Evolutionary conservation across 176 grass and related monocot genomes (phyloP).

Genomic region (Carex littledalei): DNA sequence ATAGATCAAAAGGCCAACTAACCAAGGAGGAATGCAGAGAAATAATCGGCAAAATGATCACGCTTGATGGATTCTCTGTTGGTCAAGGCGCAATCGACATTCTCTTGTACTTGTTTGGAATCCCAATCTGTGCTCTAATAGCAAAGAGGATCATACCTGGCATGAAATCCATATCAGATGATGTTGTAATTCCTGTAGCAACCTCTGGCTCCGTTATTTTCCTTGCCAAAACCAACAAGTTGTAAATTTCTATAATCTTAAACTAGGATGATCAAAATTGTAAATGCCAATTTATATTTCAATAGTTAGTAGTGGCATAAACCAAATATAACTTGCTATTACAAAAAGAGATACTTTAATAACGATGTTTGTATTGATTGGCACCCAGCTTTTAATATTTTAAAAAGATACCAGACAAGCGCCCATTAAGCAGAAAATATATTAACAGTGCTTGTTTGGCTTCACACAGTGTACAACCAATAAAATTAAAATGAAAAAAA

Average conservation of each 20-base stretch:
- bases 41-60: slow-evolving; percentile 16
- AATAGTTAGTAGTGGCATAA: no score
- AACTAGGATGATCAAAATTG: background rate
- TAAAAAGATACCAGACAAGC: no score
- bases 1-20: background rate
- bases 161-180: slow-evolving; percentile 45
- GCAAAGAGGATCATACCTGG: slow-evolving; percentile 55
- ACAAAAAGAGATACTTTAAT: no score
- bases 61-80: slow-evolving; percentile 30
- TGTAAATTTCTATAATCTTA: slow-evolving; percentile 27
- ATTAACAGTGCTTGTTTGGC: no score
- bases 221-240: slow-evolving; percentile 52
- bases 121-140: slow-evolving; percentile 41
- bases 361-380: no score
- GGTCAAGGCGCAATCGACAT: slow-evolving; percentile 31
- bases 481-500: no score
- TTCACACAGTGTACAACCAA: no score
- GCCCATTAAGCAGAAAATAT: no score
- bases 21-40: background rate
- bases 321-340: no score
- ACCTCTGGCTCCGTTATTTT: slow-evolving; percentile 51
- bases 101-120: slow-evolving; percentile 42
- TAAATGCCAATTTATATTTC: background rate
- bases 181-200: slow-evolving; percentile 56
- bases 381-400: no score